phyloP scores from a whole-genome alignment of 2,329 filamentous ascomycete species.

The Colletotrichum melonis region DNA sequence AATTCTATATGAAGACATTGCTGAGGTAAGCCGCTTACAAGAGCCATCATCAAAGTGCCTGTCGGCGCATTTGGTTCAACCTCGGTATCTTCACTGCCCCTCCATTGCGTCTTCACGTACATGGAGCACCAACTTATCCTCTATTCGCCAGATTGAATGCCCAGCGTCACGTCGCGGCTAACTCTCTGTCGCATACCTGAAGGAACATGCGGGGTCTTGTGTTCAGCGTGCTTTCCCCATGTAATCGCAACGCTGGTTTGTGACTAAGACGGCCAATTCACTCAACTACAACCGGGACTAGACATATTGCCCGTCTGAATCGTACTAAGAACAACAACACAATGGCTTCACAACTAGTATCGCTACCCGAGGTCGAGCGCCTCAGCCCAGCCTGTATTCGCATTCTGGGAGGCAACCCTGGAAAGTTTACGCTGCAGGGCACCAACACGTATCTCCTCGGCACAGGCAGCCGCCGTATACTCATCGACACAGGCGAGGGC shows the following conservation, averaged over 20 bases:
- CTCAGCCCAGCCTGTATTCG: constrained; percentile 83
- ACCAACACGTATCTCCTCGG: constrained; percentile 97
- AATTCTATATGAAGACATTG: not conserved
- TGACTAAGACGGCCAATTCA: constrained; percentile 15
- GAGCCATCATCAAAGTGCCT: not conserved
- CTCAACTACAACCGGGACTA: not conserved
- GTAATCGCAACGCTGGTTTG: not conserved
- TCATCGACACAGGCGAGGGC: constrained; percentile 93
- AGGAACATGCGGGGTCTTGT: constrained; percentile 15
- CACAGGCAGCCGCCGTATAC: constrained; percentile 75
- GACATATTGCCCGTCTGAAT: not conserved
- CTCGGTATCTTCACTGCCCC: constrained; percentile 22
- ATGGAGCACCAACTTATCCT: not conserved
- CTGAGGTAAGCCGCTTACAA: constrained; percentile 10
- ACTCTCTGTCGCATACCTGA: not conserved
- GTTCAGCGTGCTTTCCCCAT: not conserved
- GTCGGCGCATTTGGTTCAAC: not conserved
- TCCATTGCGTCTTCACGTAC: constrained; percentile 24
- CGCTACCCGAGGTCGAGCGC: constrained; percentile 79
- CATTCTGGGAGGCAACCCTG: constrained; percentile 90
- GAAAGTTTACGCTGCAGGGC: constrained; percentile 80
- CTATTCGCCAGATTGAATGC: not conserved
- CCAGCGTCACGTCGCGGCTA: not conserved
- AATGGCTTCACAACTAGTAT: constrained; percentile 72
- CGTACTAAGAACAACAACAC: constrained; percentile 52